Conservation (phyloP, 495 filamentous ascomycete species). For the Aspergillus funiculosus region DNA sequence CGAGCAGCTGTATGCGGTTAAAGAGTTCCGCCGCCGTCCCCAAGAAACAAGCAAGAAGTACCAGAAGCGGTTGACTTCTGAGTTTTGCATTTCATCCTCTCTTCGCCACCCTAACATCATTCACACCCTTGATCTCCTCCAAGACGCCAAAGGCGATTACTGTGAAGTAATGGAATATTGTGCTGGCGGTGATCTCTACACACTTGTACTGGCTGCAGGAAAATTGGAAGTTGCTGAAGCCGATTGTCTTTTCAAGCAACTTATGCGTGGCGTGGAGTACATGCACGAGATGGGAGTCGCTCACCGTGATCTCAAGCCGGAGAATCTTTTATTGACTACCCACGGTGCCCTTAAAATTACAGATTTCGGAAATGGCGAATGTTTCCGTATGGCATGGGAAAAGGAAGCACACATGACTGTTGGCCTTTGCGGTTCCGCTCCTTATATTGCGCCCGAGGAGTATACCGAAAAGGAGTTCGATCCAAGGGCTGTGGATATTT, state of each 20-base stretch:
- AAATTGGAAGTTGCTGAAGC: conserved; percentile 91
- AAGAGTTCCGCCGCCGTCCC: conserved; percentile 92
- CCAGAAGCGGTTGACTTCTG: conserved; percentile 94
- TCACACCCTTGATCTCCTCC: conserved; percentile 89
- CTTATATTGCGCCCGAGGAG: conserved; percentile 97
- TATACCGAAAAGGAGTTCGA: conserved; percentile 95
- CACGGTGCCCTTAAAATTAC: conserved; percentile 97
- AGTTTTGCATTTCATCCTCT: conserved; percentile 98
- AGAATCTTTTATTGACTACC: conserved; percentile 91
- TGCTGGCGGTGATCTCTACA: conserved; percentile 94
- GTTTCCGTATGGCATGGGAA: conserved; percentile 99
- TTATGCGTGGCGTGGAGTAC: conserved; percentile 99
- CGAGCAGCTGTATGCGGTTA: conserved; percentile 95
- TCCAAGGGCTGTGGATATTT: conserved; percentile 91
- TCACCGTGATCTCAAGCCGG: conserved; percentile 94
- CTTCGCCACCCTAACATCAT: conserved; percentile 97
- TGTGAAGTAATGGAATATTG: conserved; percentile 99
- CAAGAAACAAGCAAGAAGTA: conserved; percentile 95
- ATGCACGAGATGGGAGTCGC: conserved; percentile 99
- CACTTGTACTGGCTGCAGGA: conserved; percentile 82
- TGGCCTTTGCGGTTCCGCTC: conserved; percentile 90
- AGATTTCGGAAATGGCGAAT: conserved; percentile 98
- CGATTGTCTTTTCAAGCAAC: conserved; percentile 98
- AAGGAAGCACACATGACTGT: conserved; percentile 96
- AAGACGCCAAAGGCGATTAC: conserved; percentile 95